phyloP scores from a whole-genome alignment of 768 basidiomycete species.

The Lepiota subincarnata region DNA sequence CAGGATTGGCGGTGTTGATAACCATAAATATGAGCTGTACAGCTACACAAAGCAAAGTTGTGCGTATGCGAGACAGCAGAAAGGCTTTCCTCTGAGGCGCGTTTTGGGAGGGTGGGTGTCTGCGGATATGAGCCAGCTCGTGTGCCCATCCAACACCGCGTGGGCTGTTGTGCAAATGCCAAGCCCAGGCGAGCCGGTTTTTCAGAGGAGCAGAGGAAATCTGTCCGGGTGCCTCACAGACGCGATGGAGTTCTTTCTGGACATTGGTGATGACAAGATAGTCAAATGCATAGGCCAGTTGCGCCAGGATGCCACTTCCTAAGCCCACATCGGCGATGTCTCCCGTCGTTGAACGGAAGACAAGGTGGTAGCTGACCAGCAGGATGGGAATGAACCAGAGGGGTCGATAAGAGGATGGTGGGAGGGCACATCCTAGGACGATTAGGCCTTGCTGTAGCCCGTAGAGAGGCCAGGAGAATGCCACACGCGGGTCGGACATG shows the following conservation, averaged over 20 bases:
- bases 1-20: slow-evolving; percentile 6
- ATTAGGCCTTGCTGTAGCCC: not conserved
- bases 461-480: slow-evolving; percentile 6
- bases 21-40: not conserved
- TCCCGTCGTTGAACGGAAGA: slow-evolving; percentile 26
- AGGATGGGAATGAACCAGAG: slow-evolving; percentile 13
- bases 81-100: slow-evolving; percentile 11
- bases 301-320: slow-evolving; percentile 20
- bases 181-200: slow-evolving; percentile 26
- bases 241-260: slow-evolving; percentile 11
- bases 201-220: slow-evolving; percentile 13
- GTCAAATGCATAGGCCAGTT: slow-evolving; percentile 25
- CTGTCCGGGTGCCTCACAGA: slow-evolving; percentile 18
- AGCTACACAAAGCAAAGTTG: not conserved
- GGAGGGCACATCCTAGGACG: slow-evolving; percentile 1
- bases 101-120: slow-evolving; percentile 16
- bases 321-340: slow-evolving; percentile 21
- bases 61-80: not conserved
- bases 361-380: slow-evolving; percentile 20
- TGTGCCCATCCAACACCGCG: slow-evolving; percentile 34
- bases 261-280: slow-evolving; percentile 25
- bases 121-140: slow-evolving; percentile 20
- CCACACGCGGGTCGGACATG: slow-evolving; percentile 3
- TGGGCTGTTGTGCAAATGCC: slow-evolving; percentile 25
- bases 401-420: slow-evolving; percentile 6